Base-by-base conservation (phyloP, 352 stramenopile genomes). In the Phytophthora pinifolia region DNA sequence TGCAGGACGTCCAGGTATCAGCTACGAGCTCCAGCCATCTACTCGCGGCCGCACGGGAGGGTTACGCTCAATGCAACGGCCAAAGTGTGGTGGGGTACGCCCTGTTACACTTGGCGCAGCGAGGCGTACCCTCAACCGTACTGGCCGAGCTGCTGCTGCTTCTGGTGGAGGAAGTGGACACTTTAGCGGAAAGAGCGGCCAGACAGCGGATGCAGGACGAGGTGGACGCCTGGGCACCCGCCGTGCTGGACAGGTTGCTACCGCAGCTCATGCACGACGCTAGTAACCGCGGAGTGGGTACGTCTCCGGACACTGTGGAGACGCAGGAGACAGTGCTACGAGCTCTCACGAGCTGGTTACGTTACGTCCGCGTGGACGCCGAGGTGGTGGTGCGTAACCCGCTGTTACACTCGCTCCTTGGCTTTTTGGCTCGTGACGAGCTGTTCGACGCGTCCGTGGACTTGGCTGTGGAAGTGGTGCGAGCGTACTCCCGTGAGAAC, bases 361-460 rank as follows among this genome's bases (percentile, higher is more conserved):
- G 75, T 2, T 86, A 79, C 43, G 64, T 76, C n/a, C 65, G 38
- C 17, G 70, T 92, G 20, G 44, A 48, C 8, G 36, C 79, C 0
- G 56, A 65, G 0, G 55, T 77, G 12, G 72, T 88, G 29, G 61
- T 88, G 12, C 63, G 68, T 35, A 95, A 91, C 55, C 68, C 79
- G 9, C 51, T 95, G 27, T 36, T 92, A 41, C 82, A 89, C 54
- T 86, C 79, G 22, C 55, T 92, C 29, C 22, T 87, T 2, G 65
- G 55, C 31, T 92, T 92, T 46, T 46, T 93, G 10, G 60, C 54
- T 15, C 69, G 81, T 31, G 83, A 90, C 25, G 84, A 93, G 29
- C 66, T 97, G 7, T 96, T 96, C 44, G 88, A 96, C 46, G 81
- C 74, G 2, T 63, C 80, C 8, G 83, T 96, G 7, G 89, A 97